Conservation (phyloP, 441 rosid species). For the Gossypium davidsonii region DNA sequence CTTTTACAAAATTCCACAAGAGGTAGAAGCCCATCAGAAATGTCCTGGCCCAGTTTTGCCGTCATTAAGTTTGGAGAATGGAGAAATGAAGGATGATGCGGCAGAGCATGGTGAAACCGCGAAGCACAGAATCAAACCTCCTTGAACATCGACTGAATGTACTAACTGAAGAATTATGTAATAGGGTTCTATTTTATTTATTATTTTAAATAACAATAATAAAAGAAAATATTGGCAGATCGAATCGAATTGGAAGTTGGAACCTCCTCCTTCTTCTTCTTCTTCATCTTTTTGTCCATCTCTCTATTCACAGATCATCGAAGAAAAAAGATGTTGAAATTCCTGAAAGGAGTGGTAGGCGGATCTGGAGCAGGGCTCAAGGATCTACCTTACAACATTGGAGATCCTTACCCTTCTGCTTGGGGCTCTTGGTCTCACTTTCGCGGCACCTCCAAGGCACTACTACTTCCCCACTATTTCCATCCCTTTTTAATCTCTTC, state of each 20-base stretch:
- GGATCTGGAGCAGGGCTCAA: slow-evolving; percentile 93
- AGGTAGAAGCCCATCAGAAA: not conserved
- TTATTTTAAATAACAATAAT: not conserved
- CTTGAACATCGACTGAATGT: not conserved
- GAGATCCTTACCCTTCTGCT: slow-evolving; percentile 81
- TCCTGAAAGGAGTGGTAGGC: slow-evolving; percentile 81
- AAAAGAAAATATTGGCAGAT: not conserved
- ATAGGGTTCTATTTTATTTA: not conserved
- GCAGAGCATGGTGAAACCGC: not conserved
- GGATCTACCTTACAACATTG: slow-evolving; percentile 90
- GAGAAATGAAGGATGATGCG: not conserved
- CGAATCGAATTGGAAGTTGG: not conserved
- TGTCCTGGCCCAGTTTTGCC: not conserved
- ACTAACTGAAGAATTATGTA: not conserved
- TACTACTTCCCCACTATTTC: not conserved
- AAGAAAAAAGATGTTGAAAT: slow-evolving; percentile 56
- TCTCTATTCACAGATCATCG: not conserved
- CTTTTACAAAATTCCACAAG: not conserved
- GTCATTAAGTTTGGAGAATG: not conserved
- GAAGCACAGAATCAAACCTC: not conserved
- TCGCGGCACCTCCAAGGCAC: slow-evolving; percentile 82
- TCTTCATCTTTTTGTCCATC: not conserved
- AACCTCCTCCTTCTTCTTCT: not conserved
- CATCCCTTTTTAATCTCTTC: not conserved
- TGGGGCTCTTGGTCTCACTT: slow-evolving; percentile 97